Evolutionary conservation across 106 monocot species (phyloP).

Genomic region (Allium sativum): DNA sequence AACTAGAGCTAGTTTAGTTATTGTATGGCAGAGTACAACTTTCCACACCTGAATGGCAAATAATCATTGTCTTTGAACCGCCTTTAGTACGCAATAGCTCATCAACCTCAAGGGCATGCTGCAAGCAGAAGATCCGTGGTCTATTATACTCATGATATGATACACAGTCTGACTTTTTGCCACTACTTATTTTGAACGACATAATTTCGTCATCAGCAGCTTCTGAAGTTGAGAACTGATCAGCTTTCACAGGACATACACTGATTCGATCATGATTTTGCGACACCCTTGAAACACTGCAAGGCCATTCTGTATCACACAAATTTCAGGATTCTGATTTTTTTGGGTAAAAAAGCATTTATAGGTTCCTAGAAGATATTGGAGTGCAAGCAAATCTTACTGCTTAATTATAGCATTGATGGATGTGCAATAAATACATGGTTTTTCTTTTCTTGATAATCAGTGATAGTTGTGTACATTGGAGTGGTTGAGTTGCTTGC

Average conservation of each 20-base stretch:
- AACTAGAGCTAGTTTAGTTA: not conserved
- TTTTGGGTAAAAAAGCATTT: too few species aligned
- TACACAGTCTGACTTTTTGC: slow-evolving; percentile 24
- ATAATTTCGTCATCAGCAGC: not conserved
- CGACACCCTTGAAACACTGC: not conserved
- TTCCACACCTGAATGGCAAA: slow-evolving; percentile 84
- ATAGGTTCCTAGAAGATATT: too few species aligned
- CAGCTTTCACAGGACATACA: not conserved
- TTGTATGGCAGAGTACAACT: not conserved
- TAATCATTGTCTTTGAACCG: slow-evolving; percentile 44
- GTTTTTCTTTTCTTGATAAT: too few species aligned
- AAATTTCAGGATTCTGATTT: not conserved
- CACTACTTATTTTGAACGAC: not conserved
- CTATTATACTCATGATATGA: slow-evolving; percentile 26
- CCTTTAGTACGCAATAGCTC: slow-evolving; percentile 49
- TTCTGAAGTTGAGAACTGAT: slow-evolving; percentile 1
- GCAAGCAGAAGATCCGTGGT: slow-evolving; percentile 83
- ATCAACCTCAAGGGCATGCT: slow-evolving; percentile 79
- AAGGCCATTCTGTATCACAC: slow-evolving; percentile 1
- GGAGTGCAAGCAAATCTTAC: too few species aligned
- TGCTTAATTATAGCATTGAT: too few species aligned
- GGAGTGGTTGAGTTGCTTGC: too few species aligned
- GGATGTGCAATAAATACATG: too few species aligned
- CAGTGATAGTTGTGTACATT: too few species aligned
- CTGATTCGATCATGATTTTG: slow-evolving; percentile 6